These are phyloP conservation scores for Salix arbutifolia DNA, from an alignment of 345 rosid species.

Conservation along the genomic window DNA sequence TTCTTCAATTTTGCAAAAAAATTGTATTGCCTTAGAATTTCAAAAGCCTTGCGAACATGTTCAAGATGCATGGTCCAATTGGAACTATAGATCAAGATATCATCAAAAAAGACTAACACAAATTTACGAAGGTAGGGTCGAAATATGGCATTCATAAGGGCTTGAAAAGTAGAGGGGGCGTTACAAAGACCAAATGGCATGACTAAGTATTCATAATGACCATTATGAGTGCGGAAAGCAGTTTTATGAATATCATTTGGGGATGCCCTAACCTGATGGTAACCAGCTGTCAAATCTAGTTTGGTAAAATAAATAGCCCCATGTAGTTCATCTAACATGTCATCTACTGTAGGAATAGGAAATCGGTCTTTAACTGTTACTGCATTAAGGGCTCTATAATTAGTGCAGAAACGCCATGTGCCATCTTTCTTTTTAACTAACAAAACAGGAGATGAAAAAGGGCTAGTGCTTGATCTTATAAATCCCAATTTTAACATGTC, in stretches of 20 bases:
- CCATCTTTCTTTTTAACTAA: background rate
- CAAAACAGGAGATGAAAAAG: background rate
- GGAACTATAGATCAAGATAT: background rate
- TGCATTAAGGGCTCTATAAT: background rate
- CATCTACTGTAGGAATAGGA: background rate
- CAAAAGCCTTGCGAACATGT: background rate
- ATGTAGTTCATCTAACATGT: background rate
- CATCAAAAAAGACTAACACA: background rate
- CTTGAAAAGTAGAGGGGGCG: background rate
- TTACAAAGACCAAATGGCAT: constrained; percentile 1
- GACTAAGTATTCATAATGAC: background rate
- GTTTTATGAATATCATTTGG: background rate
- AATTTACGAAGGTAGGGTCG: background rate
- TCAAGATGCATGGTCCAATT: background rate
- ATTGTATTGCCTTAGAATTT: background rate
- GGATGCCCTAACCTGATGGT: background rate
- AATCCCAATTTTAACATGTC: background rate
- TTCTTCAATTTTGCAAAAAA: background rate
- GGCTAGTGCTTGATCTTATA: background rate
- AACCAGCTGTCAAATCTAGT: background rate
- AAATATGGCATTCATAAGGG: background rate
- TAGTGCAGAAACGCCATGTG: background rate
- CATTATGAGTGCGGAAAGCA: background rate
- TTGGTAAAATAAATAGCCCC: background rate
- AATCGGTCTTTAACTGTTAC: background rate